Percentiles rank a stretch among this genome's conserved stretches.
phyloP scores from a whole-genome alignment of 331 rosid species.

The Quercus lobata region DNA sequence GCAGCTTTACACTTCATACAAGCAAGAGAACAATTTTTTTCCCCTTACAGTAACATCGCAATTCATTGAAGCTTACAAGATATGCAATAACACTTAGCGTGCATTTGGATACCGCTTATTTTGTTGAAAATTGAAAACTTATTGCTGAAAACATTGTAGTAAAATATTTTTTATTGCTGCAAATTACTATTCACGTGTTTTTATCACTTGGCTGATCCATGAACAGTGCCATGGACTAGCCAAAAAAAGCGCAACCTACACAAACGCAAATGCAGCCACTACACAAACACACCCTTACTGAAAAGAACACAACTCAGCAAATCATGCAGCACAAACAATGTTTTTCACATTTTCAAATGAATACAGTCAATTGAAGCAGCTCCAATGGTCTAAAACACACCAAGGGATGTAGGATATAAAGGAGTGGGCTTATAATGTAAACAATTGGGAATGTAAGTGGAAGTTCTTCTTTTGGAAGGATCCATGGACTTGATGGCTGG shows the following conservation, averaged over 20 bases:
- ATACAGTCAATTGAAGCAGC: slow-evolving; percentile 7
- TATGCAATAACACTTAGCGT: background rate
- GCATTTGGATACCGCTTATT: too few species aligned
- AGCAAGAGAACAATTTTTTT: background rate
- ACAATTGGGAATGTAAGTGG: slow-evolving; percentile 51
- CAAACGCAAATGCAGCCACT: too few species aligned
- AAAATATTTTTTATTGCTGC: too few species aligned
- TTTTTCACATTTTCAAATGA: background rate
- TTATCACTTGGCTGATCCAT: too few species aligned
- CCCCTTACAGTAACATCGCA: background rate
- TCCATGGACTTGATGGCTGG: slow-evolving; percentile 56
- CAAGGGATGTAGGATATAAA: slow-evolving; percentile 59
- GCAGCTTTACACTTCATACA: background rate
- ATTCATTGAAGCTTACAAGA: slow-evolving; percentile 1
- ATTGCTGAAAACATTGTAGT: fast-evolving
- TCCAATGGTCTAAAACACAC: slow-evolving; percentile 49
- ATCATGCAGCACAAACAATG: background rate
- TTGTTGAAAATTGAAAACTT: too few species aligned
- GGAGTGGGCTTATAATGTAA: slow-evolving; percentile 37
- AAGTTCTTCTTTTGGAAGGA: slow-evolving; percentile 43
- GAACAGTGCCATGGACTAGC: too few species aligned
- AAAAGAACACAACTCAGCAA: background rate
- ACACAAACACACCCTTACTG: too few species aligned
- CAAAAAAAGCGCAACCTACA: too few species aligned
- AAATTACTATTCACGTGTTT: too few species aligned